phyloP scores from a whole-genome alignment of 495 filamentous ascomycete genomes.

The Achaetomiella virescens region DNA sequence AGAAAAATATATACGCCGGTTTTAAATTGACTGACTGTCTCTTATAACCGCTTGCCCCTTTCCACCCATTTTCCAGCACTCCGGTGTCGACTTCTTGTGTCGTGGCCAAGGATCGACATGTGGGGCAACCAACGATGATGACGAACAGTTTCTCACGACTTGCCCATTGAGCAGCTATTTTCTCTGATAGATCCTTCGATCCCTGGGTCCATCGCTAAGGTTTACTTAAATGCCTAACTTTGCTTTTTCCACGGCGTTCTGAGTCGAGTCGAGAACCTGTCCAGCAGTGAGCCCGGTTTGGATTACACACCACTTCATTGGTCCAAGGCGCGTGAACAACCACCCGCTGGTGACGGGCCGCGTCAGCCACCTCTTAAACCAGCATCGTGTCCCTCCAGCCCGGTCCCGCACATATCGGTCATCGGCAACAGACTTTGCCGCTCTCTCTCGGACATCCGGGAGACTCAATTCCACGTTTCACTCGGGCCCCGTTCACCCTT shows the following conservation, averaged over 20 bases:
- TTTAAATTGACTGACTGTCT: too few relatives aligned
- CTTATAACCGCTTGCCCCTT: neutral
- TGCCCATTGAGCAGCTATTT: neutral
- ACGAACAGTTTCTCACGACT: neutral
- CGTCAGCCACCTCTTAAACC: neutral
- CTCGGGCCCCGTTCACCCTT: neutral
- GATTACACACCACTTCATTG: slow-evolving; percentile 1
- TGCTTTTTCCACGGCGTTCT: too few relatives aligned
- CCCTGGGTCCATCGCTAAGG: too few relatives aligned
- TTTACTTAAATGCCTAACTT: neutral
- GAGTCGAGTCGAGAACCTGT: neutral
- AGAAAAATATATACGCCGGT: neutral
- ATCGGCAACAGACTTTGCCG: neutral
- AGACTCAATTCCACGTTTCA: neutral
- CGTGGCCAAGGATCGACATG: neutral
- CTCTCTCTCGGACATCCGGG: neutral
- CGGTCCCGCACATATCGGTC: too few relatives aligned
- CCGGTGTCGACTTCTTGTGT: too few relatives aligned
- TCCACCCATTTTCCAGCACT: neutral
- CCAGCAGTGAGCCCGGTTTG: too few relatives aligned
- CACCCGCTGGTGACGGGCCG: neutral
- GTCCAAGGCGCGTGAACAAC: neutral
- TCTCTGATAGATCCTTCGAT: too few relatives aligned
- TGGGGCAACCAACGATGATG: neutral
- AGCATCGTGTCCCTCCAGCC: neutral